Base-by-base conservation (phyloP, 1,284 basidiomycete species). In the Lentinula novae-zelandiae region DNA sequence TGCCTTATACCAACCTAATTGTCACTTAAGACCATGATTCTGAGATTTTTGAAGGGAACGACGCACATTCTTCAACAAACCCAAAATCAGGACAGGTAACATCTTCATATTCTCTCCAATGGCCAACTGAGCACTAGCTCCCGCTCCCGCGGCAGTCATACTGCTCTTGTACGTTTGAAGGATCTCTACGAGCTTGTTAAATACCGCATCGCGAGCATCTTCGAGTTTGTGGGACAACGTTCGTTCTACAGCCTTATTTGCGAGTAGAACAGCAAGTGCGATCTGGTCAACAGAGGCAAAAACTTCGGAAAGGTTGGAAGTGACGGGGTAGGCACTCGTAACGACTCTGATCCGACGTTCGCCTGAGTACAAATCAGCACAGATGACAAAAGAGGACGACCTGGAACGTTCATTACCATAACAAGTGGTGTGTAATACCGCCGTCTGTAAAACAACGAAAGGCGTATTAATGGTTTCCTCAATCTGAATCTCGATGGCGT, bases 211-310 rank as follows among this genome's bases (percentile, higher is more conserved):
- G 48, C 97, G 84, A 17, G 92, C 92, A 70, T 99, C 96, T 74
- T 99, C 96, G 34, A 99, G 80, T 69, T 94, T 94, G 72, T 95
- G 89, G 3, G 90, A 89, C 70, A 96, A 83, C 5, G 89, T 89
- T 64, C 94, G 87, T 75, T 99, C 97, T 46, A 99, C 96, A 6
- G 95, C 96, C 80, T 99, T 99, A 82, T 97, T 96, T 40, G 96
- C 92, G 55, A 98, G 81, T 51, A 95, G 82, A 0, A 95, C 94
- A 5, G 89, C 87, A 63, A 99, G 86, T 1, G 96, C 96, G 42
- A 96, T 79, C 72, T 98, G 95, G 70, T 99, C 97, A 4, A 93
- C 96, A 1, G 93, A 95, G 0, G 93, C 93, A 73, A 95, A 99
- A 42, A 99, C 77, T 73, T 99, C 96, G 0, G 95, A 94, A 53